These are phyloP conservation scores for Fusarium nygamai DNA, from an alignment of 2,329 filamentous ascomycete species.

Conservation along the genomic window DNA sequence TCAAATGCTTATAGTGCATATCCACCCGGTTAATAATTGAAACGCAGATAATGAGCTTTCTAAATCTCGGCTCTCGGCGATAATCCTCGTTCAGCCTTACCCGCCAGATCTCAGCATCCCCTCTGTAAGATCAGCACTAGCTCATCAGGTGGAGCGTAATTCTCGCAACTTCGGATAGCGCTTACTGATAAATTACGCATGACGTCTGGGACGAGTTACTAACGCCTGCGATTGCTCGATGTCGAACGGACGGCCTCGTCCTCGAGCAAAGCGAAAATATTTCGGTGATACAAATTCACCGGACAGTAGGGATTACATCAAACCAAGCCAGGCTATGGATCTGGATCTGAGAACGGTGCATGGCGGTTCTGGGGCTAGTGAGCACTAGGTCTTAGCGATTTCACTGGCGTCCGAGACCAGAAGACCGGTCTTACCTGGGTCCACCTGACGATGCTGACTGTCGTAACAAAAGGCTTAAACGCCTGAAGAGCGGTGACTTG, in stretches of 20 bases:
- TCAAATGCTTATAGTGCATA: no score
- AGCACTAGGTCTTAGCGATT: not conserved
- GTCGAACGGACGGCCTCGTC: fast-evolving
- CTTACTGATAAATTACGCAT: fast-evolving
- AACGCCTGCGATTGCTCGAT: fast-evolving
- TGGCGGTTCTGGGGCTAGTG: fast-evolving
- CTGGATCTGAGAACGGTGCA: fast-evolving
- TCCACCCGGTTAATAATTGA: no score
- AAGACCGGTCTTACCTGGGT: not conserved
- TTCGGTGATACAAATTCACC: fast-evolving
- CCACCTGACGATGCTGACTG: not conserved
- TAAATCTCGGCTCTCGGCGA: fast-evolving
- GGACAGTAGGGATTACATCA: fast-evolving
- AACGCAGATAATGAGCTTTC: fast-evolving
- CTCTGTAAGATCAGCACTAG: not conserved
- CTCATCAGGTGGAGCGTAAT: fast-evolving
- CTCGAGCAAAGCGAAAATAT: fast-evolving
- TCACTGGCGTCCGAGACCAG: not conserved
- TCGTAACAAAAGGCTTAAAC: fast-evolving
- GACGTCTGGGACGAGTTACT: fast-evolving
- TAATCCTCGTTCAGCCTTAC: not conserved
- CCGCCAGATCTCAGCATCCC: not conserved
- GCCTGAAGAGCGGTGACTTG: not conserved
- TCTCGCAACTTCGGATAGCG: no score
- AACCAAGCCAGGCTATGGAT: fast-evolving